These are phyloP conservation scores for Xanthoconium separans DNA, from an alignment of 1,284 basidiomycete species.

Conservation along the genomic window DNA sequence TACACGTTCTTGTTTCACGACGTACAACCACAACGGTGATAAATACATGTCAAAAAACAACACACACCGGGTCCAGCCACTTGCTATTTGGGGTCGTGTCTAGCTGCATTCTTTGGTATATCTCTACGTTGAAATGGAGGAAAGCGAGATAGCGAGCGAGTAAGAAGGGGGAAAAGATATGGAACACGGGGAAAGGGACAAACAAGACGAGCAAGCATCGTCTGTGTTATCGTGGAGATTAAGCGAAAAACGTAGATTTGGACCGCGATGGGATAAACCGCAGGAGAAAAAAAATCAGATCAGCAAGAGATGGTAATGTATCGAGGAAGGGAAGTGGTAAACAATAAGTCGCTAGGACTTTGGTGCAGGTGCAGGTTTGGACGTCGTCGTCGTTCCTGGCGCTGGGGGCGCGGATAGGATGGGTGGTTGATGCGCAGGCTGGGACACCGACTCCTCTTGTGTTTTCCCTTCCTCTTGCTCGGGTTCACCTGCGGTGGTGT, in stretches of 20 bases:
- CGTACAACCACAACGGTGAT: neutral
- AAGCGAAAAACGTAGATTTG: slow-evolving; percentile 5
- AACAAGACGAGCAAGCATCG: slow-evolving; percentile 7
- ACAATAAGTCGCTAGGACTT: slow-evolving; percentile 2
- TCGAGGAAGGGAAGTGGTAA: neutral
- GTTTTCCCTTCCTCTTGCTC: slow-evolving; percentile 8
- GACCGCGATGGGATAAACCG: slow-evolving; percentile 6
- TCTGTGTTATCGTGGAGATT: slow-evolving; percentile 7
- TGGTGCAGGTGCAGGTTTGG: slow-evolving; percentile 18
- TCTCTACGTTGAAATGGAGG: slow-evolving; percentile 18
- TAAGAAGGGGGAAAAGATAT: neutral
- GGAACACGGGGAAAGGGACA: neutral
- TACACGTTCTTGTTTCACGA: neutral
- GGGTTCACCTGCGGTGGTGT: slow-evolving; percentile 12
- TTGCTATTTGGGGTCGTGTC: slow-evolving; percentile 6
- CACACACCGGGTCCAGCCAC: neutral
- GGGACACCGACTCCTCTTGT: slow-evolving; percentile 7
- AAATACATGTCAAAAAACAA: neutral
- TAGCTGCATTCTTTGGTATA: slow-evolving; percentile 29
- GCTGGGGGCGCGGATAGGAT: slow-evolving; percentile 32
- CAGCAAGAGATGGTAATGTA: slow-evolving; percentile 3
- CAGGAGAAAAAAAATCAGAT: neutral
- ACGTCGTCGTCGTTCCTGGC: slow-evolving; percentile 4
- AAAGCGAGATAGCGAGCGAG: neutral
- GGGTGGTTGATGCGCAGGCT: slow-evolving; percentile 25